Base-by-base conservation (phyloP, 805 yeast genomes). In the Myxozyma sirexii region DNA sequence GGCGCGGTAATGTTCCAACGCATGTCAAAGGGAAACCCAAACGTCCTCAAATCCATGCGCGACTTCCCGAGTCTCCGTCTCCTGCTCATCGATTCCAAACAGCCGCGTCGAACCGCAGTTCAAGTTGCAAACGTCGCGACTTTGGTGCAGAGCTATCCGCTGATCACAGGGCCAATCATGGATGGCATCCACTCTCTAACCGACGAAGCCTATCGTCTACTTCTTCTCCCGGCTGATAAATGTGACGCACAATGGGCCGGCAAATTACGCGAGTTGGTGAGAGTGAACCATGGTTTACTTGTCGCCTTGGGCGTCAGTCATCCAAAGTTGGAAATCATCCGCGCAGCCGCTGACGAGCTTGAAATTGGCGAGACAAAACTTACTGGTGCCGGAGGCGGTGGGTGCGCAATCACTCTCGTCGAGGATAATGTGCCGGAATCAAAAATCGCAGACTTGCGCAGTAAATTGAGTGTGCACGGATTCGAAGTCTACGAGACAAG, bases 321-420 rank as follows among this genome's bases (percentile, higher is more conserved):
- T 72, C 96, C 97, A 7, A 80, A 87, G n/a, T 77, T 94, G 59
- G 99, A 94, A 71, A 77, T 79, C 52, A 83, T 93, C 29, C 86
- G 84, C 68, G 74, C 82, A 21, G 76, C 83, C n/a, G 81, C 90
- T 24, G 92, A 88, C 69, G 80, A 79, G 52, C 68, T 83, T 57
- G 71, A 77, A 3, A 73, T 94, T 17, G 99, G 99, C 6, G 84
- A 87, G 59, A 93, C 99, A 0, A 94, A 94, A 72, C 80, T 94
- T 56, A 94, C 99, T 0, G 99, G 99, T 43, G 99, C 99, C 0
- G 99, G 99, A 37, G 99, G 99, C 21, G 99, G 99, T 52, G 99
- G 99, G 1, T 94, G 99, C 77, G 96, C 98, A 10, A 87, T 94
- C 57, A 94, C 98, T 0, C 75, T 94, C 39, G 77, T 92, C 15